Base-by-base conservation (phyloP, 495 filamentous ascomycete species). In the Peziza echinospora region DNA sequence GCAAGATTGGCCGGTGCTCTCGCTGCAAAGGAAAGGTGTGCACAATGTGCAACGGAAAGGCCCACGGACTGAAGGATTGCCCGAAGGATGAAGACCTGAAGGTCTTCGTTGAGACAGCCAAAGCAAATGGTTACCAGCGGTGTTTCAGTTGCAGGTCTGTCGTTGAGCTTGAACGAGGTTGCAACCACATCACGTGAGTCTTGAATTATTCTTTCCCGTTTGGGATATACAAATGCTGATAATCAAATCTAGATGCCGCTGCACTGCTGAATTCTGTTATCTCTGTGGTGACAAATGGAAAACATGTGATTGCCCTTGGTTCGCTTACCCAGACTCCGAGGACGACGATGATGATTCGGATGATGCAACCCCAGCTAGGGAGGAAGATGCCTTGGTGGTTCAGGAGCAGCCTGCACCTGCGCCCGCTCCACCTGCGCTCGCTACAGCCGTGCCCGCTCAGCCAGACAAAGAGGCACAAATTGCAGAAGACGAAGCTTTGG, bases 231-330 rank as follows among this genome's bases (percentile, higher is more conserved):
- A 44, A 41, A 13, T 9, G 37, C 28, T 21, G 24, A 45, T 13
- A 45, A 41, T 51, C 46, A 54, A 44, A 40, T 54, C 5, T 21
- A 46, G 42, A 26, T 50, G 78, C 60, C 80, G 74, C 45, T 87
- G 82, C 57, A 75, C 71, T 43, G 82, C 80, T 21, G 73, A 85
- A 53, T 86, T 85, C 60, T 91, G 82, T 63, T 81, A 83, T 71
- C 67, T 78, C 26, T 91, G 82, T 54, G 83, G 78, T 10, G 53
- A 62, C 21, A 75, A 75, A 50, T 86, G 82, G 82, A 87, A 85
- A 62, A 76, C 71, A 0, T 91, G 82, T 53, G 72, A 80, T 47
- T 89, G 82, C 53, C 76, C 79, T 2, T 81, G 72, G 73, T 85
- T 84, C 65, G 82, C 76, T 50, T 75, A 79, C 53, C 68, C 73